Base-by-base conservation (phyloP, 371 early-diverging fungal species). In the Saksenaea oblongispora region DNA sequence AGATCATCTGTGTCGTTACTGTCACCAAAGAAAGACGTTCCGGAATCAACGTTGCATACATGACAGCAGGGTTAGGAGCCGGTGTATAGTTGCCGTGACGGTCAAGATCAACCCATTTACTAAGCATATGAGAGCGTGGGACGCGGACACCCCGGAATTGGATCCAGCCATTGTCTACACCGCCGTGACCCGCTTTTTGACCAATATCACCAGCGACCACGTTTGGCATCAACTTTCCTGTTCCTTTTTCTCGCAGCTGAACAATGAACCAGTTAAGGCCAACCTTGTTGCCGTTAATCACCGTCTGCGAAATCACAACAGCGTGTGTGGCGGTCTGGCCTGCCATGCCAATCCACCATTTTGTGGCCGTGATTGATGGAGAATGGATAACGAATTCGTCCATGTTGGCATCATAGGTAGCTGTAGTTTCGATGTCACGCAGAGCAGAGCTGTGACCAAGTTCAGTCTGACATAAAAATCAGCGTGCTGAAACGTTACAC, bases 291-390 rank as follows among this genome's bases (percentile, higher is more conserved):
- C 85, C 86, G 62, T 87, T 70, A 59, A 92, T 83, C 5, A 87
- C 61, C 0, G 92, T 87, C 70, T 89, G 89, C 51, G 83, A 76
- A 67, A 85, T 83, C 13, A 78, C 79, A 8, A 83, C 82, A 66
- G 89, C 82, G 67, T 93, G 92, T 1, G 92, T 91, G 26, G 93
- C 89, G 7, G 90, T 85, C 67, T 92, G 89, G 7, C 87, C 93
- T 11, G 91, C 87, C 64, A 92, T 92, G 54, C 96, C 96, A 72
- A 95, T 94, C 95, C 95, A 95, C 94, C 95, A 95, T 76, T 92
- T 95, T 17, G 95, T 92, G n/a, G 94, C 74, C 1, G 93, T 91
- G 34, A 95, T 72, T 1, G 89, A 84, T 7, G 95, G 95, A 4
- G 95, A 91, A 64, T 95, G 89, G 67, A 96, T 82, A 27, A 93